Evolutionary conservation across 352 stramenopile species (phyloP).

Genomic region (Pilasporangium apinafurcum): DNA sequence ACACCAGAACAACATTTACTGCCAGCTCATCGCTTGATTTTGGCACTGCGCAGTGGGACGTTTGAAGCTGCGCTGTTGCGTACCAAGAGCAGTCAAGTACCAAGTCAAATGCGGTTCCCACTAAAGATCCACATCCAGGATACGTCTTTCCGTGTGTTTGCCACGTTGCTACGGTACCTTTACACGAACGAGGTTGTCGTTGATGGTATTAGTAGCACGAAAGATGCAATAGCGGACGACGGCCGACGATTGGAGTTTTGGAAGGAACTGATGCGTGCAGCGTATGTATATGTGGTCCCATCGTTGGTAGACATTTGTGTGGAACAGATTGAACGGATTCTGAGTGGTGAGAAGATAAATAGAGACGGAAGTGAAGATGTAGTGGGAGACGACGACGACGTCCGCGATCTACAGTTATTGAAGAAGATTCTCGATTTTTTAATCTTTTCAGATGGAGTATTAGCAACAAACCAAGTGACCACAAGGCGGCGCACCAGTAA

Average conservation of each 20-base stretch:
- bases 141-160: slow-evolving; percentile 70
- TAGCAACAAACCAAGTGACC: slow-evolving; percentile 31
- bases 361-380: background rate
- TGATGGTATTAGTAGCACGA: background rate
- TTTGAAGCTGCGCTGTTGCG: slow-evolving; percentile 58
- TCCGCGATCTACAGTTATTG: slow-evolving; percentile 11
- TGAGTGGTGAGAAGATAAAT: slow-evolving; percentile 2
- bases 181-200: slow-evolving; percentile 64
- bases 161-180: slow-evolving; percentile 57
- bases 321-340: slow-evolving; percentile 21
- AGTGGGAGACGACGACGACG: slow-evolving; percentile 4
- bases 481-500: slow-evolving; percentile 6
- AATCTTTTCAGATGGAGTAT: slow-evolving; percentile 50
- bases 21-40: slow-evolving; percentile 67
- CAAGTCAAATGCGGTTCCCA: slow-evolving; percentile 64
- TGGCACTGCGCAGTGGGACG: slow-evolving; percentile 67
- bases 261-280: slow-evolving; percentile 56
- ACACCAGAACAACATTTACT: slow-evolving; percentile 35
- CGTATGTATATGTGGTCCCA: slow-evolving; percentile 69
- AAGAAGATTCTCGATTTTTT: slow-evolving; percentile 33
- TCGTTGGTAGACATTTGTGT: slow-evolving; percentile 63
- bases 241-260: slow-evolving; percentile 44
- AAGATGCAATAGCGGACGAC: background rate
- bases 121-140: slow-evolving; percentile 80
- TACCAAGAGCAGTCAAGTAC: slow-evolving; percentile 63